Conservation (phyloP, 1,284 basidiomycete genomes). For the Cryptococcus jaspeensis region DNA sequence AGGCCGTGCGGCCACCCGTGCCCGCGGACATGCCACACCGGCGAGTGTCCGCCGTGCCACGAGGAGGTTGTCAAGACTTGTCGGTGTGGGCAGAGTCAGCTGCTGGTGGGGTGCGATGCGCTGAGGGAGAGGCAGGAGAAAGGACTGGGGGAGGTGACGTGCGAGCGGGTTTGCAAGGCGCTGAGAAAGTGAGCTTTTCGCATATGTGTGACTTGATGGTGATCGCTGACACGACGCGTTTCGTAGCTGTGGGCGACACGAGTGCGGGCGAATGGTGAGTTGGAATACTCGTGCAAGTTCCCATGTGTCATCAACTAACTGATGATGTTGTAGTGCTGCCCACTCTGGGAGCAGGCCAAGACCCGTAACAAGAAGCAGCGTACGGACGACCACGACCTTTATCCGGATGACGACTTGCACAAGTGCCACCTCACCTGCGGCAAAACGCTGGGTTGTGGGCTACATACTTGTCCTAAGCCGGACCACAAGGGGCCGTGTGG, state of each 20-base stretch:
- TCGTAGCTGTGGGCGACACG: conserved; percentile 69
- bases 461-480: conserved; percentile 67
- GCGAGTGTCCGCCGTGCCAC: conserved; percentile 69
- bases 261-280: conserved; percentile 63
- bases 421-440: conserved; percentile 76
- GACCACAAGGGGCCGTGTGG: conserved; percentile 81
- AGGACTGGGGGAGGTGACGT: conserved; percentile 62
- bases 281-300: no score
- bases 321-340: conserved; percentile 63
- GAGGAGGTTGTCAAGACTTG: conserved; percentile 69
- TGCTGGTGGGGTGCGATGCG: conserved; percentile 56
- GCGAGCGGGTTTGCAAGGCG: conserved; percentile 71
- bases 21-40: conserved; percentile 56
- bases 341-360: conserved; percentile 67
- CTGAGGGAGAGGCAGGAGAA: conserved; percentile 42
- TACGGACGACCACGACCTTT: conserved; percentile 14
- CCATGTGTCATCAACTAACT: neutral
- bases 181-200: conserved; percentile 54
- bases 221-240: no score
- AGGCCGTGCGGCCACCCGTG: conserved; percentile 71
- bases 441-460: conserved; percentile 68
- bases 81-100: conserved; percentile 68
- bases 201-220: conserved; percentile 1
- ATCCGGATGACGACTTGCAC: conserved; percentile 62
- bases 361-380: conserved; percentile 55